Evolutionary conservation across 495 filamentous ascomycete species (phyloP), one percentile per base, ranked within the genome.

Genomic region (Sabuloglossum arenarium): DNA sequence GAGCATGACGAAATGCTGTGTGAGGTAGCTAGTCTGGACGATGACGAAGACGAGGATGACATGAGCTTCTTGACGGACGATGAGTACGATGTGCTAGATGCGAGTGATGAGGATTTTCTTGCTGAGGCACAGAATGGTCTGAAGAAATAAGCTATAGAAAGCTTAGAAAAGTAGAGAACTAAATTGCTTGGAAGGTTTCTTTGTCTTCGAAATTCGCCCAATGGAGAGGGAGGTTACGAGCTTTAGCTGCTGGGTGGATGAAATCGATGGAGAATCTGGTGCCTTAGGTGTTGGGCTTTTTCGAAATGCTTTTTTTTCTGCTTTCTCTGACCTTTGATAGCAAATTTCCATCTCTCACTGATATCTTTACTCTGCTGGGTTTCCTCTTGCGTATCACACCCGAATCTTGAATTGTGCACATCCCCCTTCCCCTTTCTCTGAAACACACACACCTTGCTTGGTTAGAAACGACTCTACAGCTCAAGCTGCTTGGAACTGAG

Each of bases 1-100:
- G 62, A 37, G 45, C 77, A 75, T 51, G 68, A 67, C 43, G 77
- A 80, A 54, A 62, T 82, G 10, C 63, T 72, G 0, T 81, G 87
- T 23, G 84, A 87, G 34, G 75, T 85, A 51, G 84, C 86, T 62
- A 78, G 72, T 61, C 61, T 77, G 72, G 58, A 62, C 55, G 24
- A 74, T 57, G 73, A 69, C 47, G 77, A 77, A 47, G 83, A 81
- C 64, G 85, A 85, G 45, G 75, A 77, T 53, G 47, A 51, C 16
- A 19, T 51, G 1, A 84, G 80, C 8, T 95, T 93, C 74, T 67
- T 93, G 69, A 96, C 93, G 12, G 91, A 98, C 61, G 91, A 97
- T 62, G 91, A 98, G 70, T 98, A 95, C 62, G 91, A 98, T 60
- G 83, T 97, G 59, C 81, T 97, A 28, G 86, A 94, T 70, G 93